Base-by-base conservation (phyloP, 257 asterid species). In the Dorcoceras hygrometricum region DNA sequence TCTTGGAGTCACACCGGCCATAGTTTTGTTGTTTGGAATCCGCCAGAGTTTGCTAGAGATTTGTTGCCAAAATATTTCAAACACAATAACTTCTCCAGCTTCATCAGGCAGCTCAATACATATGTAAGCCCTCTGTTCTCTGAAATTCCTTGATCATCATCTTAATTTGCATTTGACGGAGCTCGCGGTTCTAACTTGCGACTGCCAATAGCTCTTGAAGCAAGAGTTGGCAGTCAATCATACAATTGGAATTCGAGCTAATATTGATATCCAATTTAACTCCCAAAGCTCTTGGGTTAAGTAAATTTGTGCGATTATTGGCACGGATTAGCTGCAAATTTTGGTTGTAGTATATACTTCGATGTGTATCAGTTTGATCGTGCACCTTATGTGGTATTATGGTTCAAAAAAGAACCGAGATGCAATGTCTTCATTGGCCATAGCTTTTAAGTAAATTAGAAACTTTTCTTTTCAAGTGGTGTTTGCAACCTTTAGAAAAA, bases 61-160 rank as follows among this genome's bases (percentile, higher is more conserved):
- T 84, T 92, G 84, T 78, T 92, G 32, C 98, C 98, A 0, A 86
- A 80, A 64, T 92, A 92, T 70, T 92, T 92, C 81, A 92, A 92
- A 76, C 98, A 92, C 81, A 92, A 87, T 36, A 92, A 92, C 56
- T 92, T 92, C 67, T 89, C 96, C 57, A 92, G 98, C 82, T 92
- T 92, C 78, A 89, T 89, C 78, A 83, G 97, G 65, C 97, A 92
- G 56, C 95, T 92, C 29, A 92, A 92, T 68, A 92, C 98, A 51
- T 92, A 92, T 73, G 98, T 92, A 84, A 84, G 97, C 63, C 57
- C 39, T 39, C 24, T 67, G 19, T 66, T 26, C 8, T n/a, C n/a
- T 68, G 7, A 36, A 0, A 6, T 55, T 77, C 71, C 72, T 68
- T 60, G 43, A 23, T 34, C 24, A 23, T 34, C 66, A 6, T 62